Evolutionary conservation across 768 basidiomycete genomes (phyloP).

Genomic region (Sporobolomyces phaffii): DNA sequence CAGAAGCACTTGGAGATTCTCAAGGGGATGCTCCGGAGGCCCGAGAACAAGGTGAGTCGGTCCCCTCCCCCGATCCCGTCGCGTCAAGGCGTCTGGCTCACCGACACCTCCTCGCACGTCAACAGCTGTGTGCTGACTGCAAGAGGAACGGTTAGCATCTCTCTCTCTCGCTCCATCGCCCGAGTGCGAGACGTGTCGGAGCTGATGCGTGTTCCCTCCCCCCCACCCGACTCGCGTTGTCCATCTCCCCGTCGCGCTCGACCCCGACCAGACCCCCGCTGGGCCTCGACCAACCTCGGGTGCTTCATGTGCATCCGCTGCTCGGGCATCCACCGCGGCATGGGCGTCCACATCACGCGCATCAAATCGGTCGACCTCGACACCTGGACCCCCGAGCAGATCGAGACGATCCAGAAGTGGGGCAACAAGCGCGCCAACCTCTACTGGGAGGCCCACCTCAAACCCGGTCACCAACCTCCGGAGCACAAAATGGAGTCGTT

Average conservation of each 20-base stretch:
- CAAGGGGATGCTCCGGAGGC: conserved; percentile 75
- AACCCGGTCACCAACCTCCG: conserved; percentile 79
- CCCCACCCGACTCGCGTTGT: neutral
- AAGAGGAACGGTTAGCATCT: conserved; percentile 75
- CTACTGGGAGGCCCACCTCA: conserved; percentile 96
- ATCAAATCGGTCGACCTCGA: conserved; percentile 96
- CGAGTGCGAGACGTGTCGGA: neutral
- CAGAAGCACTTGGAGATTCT: conserved; percentile 52
- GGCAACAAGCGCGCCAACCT: conserved; percentile 85
- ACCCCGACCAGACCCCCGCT: conserved; percentile 70
- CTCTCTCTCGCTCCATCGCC: neutral
- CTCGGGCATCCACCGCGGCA: conserved; percentile 91
- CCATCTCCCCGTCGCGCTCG: neutral
- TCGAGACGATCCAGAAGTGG: conserved; percentile 84
- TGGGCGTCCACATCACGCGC: conserved; percentile 97
- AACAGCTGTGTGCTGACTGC: conserved; percentile 72
- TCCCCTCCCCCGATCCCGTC: neutral
- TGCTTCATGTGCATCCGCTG: conserved; percentile 94
- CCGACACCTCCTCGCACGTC: neutral
- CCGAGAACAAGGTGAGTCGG: conserved; percentile 71
- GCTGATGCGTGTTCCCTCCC: neutral
- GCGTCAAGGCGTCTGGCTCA: too few relatives aligned
- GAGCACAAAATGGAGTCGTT: conserved; percentile 99
- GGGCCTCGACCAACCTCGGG: conserved; percentile 98
- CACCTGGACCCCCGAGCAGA: conserved; percentile 95